Evolutionary conservation across 768 basidiomycete species (phyloP), one percentile per base, ranked within the genome.

Genomic region (Boletus bicolor): DNA sequence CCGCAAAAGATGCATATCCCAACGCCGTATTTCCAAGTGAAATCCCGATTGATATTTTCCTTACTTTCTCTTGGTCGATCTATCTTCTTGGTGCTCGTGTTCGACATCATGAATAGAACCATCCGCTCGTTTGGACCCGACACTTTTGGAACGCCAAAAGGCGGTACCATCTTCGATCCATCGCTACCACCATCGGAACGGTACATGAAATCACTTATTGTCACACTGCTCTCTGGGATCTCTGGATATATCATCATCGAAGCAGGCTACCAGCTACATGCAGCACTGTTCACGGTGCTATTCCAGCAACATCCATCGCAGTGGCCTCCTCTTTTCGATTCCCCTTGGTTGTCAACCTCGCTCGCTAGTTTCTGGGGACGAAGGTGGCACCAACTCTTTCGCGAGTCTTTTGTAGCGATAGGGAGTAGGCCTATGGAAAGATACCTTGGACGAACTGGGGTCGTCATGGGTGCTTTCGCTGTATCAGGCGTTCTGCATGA

Each of bases 331-430:
- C 55, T 83, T 24, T 86, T 87, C 66, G 72, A 80, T 51, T 49
- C 70, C 7, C 87, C 87, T 4, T 88, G 80, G 79, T 41, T 65
- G 10, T 66, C 82, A 0, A 82, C 81, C 4, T 87, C 85, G 5
- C 68, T 89, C n/a, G 67, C 72, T 37, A 78, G 83, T 24, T 81
- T 85, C 54, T 89, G 87, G 88, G 74, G 78, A 4, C 66, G 57
- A 53, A 71, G 79, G n/a, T 89, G 88, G 87, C 87, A 89, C 60
- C 86, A 87, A 61, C 56, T 82, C 6, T 85, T 87, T 63, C 78
- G 86, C 10, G 78, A 83, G 43, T 62, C 68, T 36, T 87, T 89
- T 61, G 68, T 85, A 39, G 68, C 65, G 12, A 57, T 82, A n/a
- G 86, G 85, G 12, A 72, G 72, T 10, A 72, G 71, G 34, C 81